Percentiles rank a stretch among this genome's conserved stretches.
Conservation (phyloP, 176 grass and related monocot species). For the Thinopyrum elongatum region DNA sequence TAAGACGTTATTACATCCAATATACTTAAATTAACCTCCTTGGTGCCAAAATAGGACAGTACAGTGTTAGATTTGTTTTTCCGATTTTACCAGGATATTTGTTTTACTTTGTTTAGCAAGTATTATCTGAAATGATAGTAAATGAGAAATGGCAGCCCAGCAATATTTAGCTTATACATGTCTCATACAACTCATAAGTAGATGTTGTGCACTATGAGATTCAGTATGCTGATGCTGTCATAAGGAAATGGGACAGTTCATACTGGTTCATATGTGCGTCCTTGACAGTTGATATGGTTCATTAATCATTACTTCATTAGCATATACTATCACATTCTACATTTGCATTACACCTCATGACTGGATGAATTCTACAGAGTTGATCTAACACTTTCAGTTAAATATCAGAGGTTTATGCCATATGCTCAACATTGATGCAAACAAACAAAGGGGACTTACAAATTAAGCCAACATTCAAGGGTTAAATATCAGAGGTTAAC, state of each 20-base stretch:
- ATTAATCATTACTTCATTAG: neutral
- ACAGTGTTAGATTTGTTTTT: neutral
- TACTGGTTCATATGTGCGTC: neutral
- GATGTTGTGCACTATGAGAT: neutral
- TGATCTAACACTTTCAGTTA: neutral
- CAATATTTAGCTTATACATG: neutral
- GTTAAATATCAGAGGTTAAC: neutral
- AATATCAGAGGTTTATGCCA: neutral
- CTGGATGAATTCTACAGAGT: neutral
- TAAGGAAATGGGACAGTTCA: conserved; percentile 15
- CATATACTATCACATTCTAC: neutral
- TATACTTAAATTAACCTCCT: neutral
- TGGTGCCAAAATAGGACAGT: neutral
- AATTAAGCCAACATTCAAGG: too few species aligned
- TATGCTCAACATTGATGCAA: neutral
- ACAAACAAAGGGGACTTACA: neutral
- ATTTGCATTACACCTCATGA: neutral
- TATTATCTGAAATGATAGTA: neutral
- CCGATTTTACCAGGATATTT: neutral
- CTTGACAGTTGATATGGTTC: neutral
- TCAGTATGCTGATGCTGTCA: neutral
- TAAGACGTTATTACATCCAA: too few species aligned
- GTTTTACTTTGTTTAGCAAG: neutral
- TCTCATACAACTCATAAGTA: neutral
- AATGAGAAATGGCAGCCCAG: neutral